A percentile compares a stretch with the other conserved stretches of the same genome.
phyloP scores from a whole-genome alignment of 2,329 filamentous ascomycete genomes.

The Helicocarpus griseus region DNA sequence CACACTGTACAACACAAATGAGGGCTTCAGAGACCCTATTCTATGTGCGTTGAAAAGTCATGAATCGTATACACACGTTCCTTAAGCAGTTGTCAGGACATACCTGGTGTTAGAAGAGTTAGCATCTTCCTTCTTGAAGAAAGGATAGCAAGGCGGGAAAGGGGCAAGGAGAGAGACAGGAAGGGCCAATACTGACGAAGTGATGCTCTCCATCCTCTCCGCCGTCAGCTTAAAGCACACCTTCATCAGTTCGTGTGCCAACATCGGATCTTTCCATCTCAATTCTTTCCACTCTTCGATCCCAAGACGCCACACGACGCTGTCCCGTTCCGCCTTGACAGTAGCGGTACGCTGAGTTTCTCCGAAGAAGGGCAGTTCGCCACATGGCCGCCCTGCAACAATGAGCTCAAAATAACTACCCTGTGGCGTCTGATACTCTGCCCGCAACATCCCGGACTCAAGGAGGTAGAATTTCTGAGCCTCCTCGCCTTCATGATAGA shows the following conservation, averaged over 20 bases:
- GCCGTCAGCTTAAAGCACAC: slow-evolving; percentile 89
- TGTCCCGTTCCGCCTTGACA: slow-evolving; percentile 71
- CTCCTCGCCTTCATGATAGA: slow-evolving; percentile 68
- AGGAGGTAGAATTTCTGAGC: slow-evolving; percentile 83
- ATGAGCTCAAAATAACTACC: slow-evolving; percentile 85
- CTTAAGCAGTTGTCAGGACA: background rate
- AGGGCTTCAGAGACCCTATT: no score
- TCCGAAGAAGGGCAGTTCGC: slow-evolving; percentile 91
- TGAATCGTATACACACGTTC: no score
- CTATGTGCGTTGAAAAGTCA: no score
- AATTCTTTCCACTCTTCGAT: slow-evolving; percentile 60
- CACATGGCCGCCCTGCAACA: slow-evolving; percentile 86
- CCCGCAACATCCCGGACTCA: slow-evolving; percentile 78
- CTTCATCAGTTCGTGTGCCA: slow-evolving; percentile 73
- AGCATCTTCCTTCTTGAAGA: background rate
- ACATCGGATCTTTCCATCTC: slow-evolving; percentile 61
- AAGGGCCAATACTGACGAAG: slow-evolving; percentile 38
- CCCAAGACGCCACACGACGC: slow-evolving; percentile 73
- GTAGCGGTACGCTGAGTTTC: slow-evolving; percentile 82
- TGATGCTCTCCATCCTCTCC: slow-evolving; percentile 74
- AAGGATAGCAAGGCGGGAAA: background rate
- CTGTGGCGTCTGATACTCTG: slow-evolving; percentile 85
- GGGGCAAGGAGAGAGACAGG: background rate
- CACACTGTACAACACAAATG: no score
- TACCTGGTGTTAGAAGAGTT: background rate